Evolutionary conservation across 352 stramenopile genomes (phyloP).

Genomic region (Globisporangium spinosum): DNA sequence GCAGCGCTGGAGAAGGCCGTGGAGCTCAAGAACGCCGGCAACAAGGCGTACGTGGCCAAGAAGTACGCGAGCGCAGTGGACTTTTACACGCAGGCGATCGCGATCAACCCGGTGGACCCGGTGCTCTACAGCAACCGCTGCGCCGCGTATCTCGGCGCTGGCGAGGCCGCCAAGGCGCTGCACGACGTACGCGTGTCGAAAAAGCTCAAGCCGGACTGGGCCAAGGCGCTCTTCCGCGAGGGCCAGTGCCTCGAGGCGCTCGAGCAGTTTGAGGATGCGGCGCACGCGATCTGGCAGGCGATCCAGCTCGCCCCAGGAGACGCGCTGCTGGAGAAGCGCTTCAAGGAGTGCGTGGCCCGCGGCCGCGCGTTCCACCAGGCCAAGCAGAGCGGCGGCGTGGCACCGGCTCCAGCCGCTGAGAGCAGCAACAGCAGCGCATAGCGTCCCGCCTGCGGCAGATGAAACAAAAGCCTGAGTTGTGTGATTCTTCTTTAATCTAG

Average conservation of each 20-base stretch:
- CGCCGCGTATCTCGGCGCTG: slow-evolving; percentile 53
- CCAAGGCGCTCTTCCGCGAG: slow-evolving; percentile 83
- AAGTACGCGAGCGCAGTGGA: slow-evolving; percentile 48
- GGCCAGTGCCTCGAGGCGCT: slow-evolving; percentile 78
- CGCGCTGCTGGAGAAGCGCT: slow-evolving; percentile 74
- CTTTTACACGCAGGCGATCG: slow-evolving; percentile 64
- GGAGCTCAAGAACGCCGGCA: slow-evolving; percentile 65
- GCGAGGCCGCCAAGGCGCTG: slow-evolving; percentile 61
- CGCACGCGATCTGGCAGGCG: slow-evolving; percentile 65
- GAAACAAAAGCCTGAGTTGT: neutral
- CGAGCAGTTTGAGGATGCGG: slow-evolving; percentile 68
- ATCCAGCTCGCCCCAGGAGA: slow-evolving; percentile 74
- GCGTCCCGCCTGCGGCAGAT: neutral
- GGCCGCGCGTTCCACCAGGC: slow-evolving; percentile 56
- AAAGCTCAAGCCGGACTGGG: slow-evolving; percentile 80
- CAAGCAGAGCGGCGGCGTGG: slow-evolving; percentile 26
- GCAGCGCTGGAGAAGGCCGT: slow-evolving; percentile 35
- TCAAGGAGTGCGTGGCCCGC: slow-evolving; percentile 74
- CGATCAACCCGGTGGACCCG: slow-evolving; percentile 47
- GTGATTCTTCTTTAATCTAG: neutral
- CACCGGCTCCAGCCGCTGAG: neutral
- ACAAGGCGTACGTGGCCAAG: slow-evolving; percentile 67
- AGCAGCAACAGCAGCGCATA: slow-evolving; percentile 13
- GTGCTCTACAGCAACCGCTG: slow-evolving; percentile 85
- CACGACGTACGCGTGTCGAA: slow-evolving; percentile 75